A percentile compares a stretch with the other conserved stretches of the same genome.
Evolutionary conservation across 106 monocot genomes (phyloP).

Genomic region (Dioscorea alata): DNA sequence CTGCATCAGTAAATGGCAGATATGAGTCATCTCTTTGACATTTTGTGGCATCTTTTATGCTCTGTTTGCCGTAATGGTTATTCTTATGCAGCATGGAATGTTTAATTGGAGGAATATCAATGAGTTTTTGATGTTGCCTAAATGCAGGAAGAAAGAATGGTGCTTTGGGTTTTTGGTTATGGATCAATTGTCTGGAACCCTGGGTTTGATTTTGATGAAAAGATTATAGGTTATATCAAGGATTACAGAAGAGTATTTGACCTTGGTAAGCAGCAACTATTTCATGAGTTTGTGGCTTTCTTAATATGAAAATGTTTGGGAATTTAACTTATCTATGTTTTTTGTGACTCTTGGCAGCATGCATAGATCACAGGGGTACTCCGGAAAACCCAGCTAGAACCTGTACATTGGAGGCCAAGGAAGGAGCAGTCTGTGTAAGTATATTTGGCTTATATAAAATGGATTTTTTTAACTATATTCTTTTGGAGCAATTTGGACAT

Average conservation of each 20-base stretch:
- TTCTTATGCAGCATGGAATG: no score
- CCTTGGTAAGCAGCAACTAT: conserved; percentile 39
- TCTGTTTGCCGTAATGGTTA: no score
- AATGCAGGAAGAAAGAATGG: conserved; percentile 39
- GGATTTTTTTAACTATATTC: no score
- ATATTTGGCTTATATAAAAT: background rate
- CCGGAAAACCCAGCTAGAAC: conserved; percentile 90
- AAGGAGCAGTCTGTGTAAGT: conserved; percentile 83
- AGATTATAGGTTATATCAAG: conserved; percentile 67
- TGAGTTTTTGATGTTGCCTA: background rate
- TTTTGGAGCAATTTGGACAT: no score
- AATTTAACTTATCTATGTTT: background rate
- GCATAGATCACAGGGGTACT: conserved; percentile 97
- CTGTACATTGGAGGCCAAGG: conserved; percentile 74
- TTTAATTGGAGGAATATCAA: no score
- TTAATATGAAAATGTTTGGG: no score
- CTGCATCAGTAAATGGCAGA: no score
- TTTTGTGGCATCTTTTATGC: no score
- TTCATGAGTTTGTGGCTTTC: no score
- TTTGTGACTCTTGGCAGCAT: conserved; percentile 37
- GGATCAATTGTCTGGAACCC: conserved; percentile 82
- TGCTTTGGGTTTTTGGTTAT: conserved; percentile 83
- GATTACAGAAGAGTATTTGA: conserved; percentile 67
- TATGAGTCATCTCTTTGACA: no score
- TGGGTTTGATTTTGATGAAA: conserved; percentile 83